Evolutionary conservation across 768 basidiomycete species (phyloP).

Genomic region (Phaffia australis): DNA sequence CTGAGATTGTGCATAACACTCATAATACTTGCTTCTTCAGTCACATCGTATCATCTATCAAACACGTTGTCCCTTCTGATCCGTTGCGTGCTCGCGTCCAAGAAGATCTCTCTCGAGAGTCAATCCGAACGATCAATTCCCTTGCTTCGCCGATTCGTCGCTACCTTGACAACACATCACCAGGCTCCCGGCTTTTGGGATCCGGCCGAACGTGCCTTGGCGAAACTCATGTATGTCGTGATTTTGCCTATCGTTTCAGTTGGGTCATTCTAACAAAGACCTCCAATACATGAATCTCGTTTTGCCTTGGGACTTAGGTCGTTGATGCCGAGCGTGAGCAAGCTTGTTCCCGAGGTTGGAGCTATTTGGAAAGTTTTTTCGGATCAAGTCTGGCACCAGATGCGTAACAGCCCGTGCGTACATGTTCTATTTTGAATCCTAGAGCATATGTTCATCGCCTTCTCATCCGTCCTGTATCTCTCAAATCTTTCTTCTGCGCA

Average conservation of each 20-base stretch:
- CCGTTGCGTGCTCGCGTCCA: constrained; percentile 18
- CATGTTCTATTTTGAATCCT: too few relatives aligned
- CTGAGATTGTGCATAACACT: not conserved
- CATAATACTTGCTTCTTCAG: not conserved
- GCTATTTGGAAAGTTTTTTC: constrained; percentile 3
- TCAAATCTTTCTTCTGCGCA: too few relatives aligned
- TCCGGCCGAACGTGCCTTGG: constrained; percentile 17
- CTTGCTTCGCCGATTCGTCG: constrained; percentile 12
- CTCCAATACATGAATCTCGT: too few relatives aligned
- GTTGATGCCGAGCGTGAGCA: constrained; percentile 12
- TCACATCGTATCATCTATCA: constrained; percentile 22
- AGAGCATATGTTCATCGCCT: too few relatives aligned
- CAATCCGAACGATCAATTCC: constrained; percentile 10
- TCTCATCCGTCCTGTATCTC: too few relatives aligned
- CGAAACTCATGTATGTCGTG: constrained; percentile 7
- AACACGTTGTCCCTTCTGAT: constrained; percentile 23
- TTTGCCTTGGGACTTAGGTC: not conserved
- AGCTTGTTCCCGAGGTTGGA: constrained; percentile 11
- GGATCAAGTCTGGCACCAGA: not conserved
- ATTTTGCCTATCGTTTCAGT: too few relatives aligned
- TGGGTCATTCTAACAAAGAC: too few relatives aligned
- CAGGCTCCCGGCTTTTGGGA: constrained; percentile 15
- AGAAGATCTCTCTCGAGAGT: not conserved
- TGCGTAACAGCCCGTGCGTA: too few relatives aligned
- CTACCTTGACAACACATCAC: constrained; percentile 14